Evolutionary conservation across 129 eudicot genomes (phyloP).

Genomic region (Flaveria sonorensis): DNA sequence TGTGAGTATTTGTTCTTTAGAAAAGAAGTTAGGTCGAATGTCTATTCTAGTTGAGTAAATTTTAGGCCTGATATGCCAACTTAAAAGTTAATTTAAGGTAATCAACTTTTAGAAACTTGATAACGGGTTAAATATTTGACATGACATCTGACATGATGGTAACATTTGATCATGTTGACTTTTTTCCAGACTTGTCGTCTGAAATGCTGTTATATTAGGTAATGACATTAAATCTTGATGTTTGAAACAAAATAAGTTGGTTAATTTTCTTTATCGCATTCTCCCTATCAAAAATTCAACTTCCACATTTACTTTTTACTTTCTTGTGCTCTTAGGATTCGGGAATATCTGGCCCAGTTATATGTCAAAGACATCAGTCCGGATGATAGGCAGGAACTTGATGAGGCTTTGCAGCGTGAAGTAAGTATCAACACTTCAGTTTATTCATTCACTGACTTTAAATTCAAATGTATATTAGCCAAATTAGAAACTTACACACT

Average conservation of each 20-base stretch:
- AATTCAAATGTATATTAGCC: background rate
- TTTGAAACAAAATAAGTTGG: conserved; percentile 1
- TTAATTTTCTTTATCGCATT: background rate
- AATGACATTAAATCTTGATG: background rate
- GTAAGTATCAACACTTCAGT: conserved; percentile 38
- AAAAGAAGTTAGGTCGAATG: background rate
- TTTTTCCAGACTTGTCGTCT: background rate
- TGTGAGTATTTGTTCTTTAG: background rate
- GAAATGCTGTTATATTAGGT: background rate
- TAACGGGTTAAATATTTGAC: background rate
- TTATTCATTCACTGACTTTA: background rate
- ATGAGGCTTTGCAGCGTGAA: conserved; percentile 88
- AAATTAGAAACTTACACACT: background rate
- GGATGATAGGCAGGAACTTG: conserved; percentile 87
- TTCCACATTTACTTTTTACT: conserved; percentile 12
- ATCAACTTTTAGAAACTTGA: background rate
- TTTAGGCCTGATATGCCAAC: background rate
- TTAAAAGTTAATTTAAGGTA: background rate
- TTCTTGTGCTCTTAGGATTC: conserved; percentile 49
- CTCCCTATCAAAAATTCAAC: conserved; percentile 38
- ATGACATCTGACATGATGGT: background rate
- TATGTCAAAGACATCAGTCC: conserved; percentile 80
- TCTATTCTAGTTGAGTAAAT: background rate
- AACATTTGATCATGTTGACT: conserved; percentile 11
- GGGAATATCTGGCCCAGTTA: conserved; percentile 73